A percentile compares a stretch with the other conserved stretches of the same genome.
Evolutionary conservation across 2,329 filamentous ascomycete species (phyloP).

Genomic region (Penicillium nordicum): DNA sequence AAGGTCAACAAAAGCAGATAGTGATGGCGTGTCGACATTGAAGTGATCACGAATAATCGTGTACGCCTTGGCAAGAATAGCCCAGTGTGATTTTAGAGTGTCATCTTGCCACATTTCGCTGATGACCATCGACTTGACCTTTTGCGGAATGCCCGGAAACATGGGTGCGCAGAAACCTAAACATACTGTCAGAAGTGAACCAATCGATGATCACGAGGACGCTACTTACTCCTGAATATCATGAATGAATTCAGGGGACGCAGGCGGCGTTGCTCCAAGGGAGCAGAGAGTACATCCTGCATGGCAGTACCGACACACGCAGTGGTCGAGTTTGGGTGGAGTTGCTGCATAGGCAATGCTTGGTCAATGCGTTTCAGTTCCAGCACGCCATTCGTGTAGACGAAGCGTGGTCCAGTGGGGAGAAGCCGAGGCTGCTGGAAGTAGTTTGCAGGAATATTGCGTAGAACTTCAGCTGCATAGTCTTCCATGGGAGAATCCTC

Average conservation of each 20-base stretch:
- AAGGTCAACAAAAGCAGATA: background rate
- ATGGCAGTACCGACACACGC: background rate
- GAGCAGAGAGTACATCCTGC: background rate
- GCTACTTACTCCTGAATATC: constrained; percentile 36
- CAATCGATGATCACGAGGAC: background rate
- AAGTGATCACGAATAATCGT: constrained; percentile 52
- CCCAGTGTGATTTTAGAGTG: constrained; percentile 51
- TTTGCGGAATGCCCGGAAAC: constrained; percentile 50
- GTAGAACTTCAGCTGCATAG: background rate
- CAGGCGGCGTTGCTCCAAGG: background rate
- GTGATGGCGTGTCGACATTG: background rate
- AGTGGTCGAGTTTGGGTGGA: background rate
- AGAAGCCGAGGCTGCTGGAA: background rate
- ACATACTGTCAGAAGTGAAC: constrained; percentile 1
- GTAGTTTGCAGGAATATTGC: background rate
- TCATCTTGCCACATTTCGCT: constrained; percentile 51
- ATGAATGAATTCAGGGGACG: constrained; percentile 39
- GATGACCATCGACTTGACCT: constrained; percentile 51
- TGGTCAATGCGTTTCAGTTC: background rate
- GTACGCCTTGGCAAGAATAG: constrained; percentile 54
- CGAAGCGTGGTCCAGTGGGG: background rate
- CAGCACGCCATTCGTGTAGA: background rate
- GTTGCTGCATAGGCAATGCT: background rate
- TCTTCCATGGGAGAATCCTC: background rate
- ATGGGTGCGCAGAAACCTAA: constrained; percentile 49